Evolutionary conservation across 352 stramenopile genomes (phyloP), one percentile per base, ranked within the genome.

Genomic region (Globisporangium paddicum): DNA sequence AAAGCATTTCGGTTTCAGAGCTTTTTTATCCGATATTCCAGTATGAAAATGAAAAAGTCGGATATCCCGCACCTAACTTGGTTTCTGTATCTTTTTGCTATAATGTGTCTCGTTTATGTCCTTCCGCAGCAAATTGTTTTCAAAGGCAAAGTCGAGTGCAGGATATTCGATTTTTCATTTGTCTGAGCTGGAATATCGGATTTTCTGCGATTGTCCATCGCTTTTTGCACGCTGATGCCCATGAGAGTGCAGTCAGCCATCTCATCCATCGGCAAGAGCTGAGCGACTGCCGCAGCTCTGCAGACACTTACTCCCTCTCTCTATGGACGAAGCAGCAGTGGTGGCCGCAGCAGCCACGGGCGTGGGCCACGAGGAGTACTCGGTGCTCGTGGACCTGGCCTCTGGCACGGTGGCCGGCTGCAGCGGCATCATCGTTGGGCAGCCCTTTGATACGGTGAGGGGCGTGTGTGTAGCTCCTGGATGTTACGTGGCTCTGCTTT

Each of bases 401-500:
- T 75, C 76, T 9, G 77, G 77, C 45, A 73, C 75, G 34, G 47
- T 82, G 32, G 77, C 68, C 19, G 77, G 77, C 35, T 77, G 68
- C 63, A 74, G 64, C 55, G 74, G 76, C 46, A 84, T 84, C 42
- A 67, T 86, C 62, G 76, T 84, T 16, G 76, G 76, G 1, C 76
- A 86, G 69, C 76, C 76, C 9, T 82, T 86, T 57, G 76, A 86
- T 45, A 86, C 76, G 62, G 66, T 75, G 62, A 35, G 63, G 3
- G 21, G 11, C 30, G 25, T 6, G 14, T 37, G 2, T 37, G 38
- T 21, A 44, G 38, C 38, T 19, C 16, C 16, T 44, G 14, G 37
- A 19, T 19, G 14, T 8, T 42, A 4, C 3, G 2, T 11, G 11
- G 4, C 18, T 14, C 11, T 50, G 44, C 14, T 50, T n/a, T 5